Evolutionary conservation across 2,329 filamentous ascomycete genomes (phyloP), one percentile per base, ranked within the genome.

Genomic region (Didymella segeticola): DNA sequence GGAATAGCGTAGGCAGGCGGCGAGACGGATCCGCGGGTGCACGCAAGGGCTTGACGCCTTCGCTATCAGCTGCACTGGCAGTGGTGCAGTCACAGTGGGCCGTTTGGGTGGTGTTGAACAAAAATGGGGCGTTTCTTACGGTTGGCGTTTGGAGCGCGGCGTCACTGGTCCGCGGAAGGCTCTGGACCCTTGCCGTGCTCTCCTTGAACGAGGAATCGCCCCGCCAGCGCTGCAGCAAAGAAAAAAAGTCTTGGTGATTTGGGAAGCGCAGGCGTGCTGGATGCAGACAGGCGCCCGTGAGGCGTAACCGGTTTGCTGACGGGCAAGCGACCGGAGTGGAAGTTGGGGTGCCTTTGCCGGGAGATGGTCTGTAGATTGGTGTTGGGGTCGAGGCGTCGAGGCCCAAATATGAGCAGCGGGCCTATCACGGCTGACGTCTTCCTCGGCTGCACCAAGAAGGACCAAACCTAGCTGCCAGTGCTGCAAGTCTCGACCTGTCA

Each of bases 1-100:
- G 60, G 60, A 22, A 43, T 65, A 62, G 65, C 61, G 67, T 42
- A 45, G 54, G 43, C n/a, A 45, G 53, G 47, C 55, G 41, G 43
- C 57, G 46, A 49, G 14, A 20, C 39, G 29, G 54, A 36, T 48
- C 46, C 55, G 45, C 54, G 47, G 55, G 49, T 47, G 48, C 46
- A 56, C 23, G 43, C 47, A 47, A 56, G 34, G 38, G 38, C 46
- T 41, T 43, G 45, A 52, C 43, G 49, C 47, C 27, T 41, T 33
- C 45, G 15, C 33, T 45, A 52, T 41, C 20, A 34, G 49, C 17
- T 34, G 49, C 42, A 26, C 20, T 53, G 50, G 38, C 38, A 36
- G 50, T 47, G 5, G 34, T 10, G 45, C 55, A 39, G 57, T 58
- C 6, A 43, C 55, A 39, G 57, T 58, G 49, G 56, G 37, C 38